Percentiles rank a stretch among this genome's conserved stretches.
Evolutionary conservation across 495 filamentous ascomycete species (phyloP).

Genomic region (Aspergillus ellipticus): DNA sequence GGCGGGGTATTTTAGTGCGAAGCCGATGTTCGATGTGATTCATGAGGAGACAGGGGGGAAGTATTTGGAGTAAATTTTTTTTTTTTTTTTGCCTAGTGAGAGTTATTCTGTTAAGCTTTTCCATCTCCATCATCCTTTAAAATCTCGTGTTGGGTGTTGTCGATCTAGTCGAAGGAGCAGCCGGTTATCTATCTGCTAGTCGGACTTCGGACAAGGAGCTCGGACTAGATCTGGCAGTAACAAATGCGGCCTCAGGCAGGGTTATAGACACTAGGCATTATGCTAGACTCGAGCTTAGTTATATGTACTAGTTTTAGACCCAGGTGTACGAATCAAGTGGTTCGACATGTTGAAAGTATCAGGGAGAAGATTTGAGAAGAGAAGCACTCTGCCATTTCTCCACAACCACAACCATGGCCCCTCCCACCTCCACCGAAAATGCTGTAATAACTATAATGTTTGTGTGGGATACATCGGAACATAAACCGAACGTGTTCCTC

Average conservation of each 20-base stretch:
- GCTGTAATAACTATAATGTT: too few species aligned
- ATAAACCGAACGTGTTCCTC: too few species aligned
- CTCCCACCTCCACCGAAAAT: slow-evolving; percentile 30
- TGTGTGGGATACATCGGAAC: too few species aligned
- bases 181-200: neutral
- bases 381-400: too few species aligned
- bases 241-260: too few species aligned
- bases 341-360: too few species aligned
- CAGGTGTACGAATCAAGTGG: too few species aligned
- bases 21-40: slow-evolving; percentile 71
- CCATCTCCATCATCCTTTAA: neutral
- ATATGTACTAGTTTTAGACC: too few species aligned
- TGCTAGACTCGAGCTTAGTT: too few species aligned
- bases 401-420: slow-evolving; percentile 26
- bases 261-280: too few species aligned
- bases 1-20: slow-evolving; percentile 69
- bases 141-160: neutral
- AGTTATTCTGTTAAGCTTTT: neutral
- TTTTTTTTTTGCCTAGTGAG: too few species aligned
- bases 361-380: too few species aligned
- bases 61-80: slow-evolving; percentile 49
- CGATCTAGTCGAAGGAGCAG: neutral
- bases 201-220: neutral
- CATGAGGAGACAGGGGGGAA: slow-evolving; percentile 59
- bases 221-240: neutral